Evolutionary conservation across 2,329 filamentous ascomycete genomes (phyloP).

Genomic region (Knufia petricola): DNA sequence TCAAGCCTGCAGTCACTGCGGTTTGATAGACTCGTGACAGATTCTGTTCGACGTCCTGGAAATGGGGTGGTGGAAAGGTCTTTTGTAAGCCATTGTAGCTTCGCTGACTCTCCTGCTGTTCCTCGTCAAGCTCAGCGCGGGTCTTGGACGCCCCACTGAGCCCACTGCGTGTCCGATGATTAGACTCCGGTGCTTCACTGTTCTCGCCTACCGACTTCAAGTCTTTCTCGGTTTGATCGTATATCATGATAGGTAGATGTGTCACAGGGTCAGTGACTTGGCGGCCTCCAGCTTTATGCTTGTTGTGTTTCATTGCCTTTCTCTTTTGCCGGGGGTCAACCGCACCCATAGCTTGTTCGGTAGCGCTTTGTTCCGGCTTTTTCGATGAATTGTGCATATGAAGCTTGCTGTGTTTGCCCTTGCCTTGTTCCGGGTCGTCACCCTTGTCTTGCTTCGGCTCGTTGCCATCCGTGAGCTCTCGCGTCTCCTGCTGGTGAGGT

Average conservation of each 20-base stretch:
- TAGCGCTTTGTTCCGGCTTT: constrained; percentile 15
- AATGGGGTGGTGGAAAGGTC: constrained; percentile 47
- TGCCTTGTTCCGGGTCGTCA: not conserved
- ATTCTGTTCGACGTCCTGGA: constrained; percentile 36
- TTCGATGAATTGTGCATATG: constrained; percentile 9
- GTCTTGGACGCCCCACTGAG: constrained; percentile 37
- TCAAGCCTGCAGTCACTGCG: constrained; percentile 32
- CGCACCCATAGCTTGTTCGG: constrained; percentile 18
- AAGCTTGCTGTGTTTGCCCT: too few species aligned
- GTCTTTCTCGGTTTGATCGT: constrained; percentile 58
- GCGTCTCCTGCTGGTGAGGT: not conserved
- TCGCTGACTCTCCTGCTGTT: constrained; percentile 33
- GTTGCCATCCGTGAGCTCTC: not conserved
- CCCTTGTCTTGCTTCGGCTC: constrained; percentile 3
- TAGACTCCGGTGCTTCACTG: constrained; percentile 32
- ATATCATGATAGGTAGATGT: constrained; percentile 57
- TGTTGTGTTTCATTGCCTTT: constrained; percentile 42
- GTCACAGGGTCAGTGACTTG: constrained; percentile 65
- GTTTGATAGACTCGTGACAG: constrained; percentile 37
- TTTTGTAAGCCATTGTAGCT: constrained; percentile 38
- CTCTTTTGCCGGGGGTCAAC: constrained; percentile 37
- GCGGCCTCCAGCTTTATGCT: constrained; percentile 39
- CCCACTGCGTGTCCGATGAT: constrained; percentile 36
- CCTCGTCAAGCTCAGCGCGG: constrained; percentile 34
- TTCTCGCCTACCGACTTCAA: constrained; percentile 43